These are phyloP conservation scores for Fraxinus platypoda DNA, from an alignment of 305 asterid genomes.

Conservation along the genomic window DNA sequence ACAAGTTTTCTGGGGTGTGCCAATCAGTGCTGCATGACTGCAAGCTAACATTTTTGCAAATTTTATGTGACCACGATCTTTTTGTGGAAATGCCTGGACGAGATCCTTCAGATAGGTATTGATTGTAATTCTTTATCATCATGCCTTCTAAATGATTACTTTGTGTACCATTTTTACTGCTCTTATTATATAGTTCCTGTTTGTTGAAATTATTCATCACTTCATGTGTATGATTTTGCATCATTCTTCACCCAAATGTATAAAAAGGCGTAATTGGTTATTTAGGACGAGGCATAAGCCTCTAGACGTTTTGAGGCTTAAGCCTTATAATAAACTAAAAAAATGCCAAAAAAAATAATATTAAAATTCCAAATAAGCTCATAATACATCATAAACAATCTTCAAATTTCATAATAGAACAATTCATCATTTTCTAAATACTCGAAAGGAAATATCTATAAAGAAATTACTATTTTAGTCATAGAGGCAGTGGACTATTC, in stretches of 20 bases:
- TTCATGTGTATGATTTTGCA: background rate
- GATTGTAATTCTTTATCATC: conserved; percentile 10
- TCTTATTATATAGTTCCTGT: conserved; percentile 10
- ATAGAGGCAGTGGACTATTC: background rate
- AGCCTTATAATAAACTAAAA: background rate
- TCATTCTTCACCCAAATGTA: background rate
- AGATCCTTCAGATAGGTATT: conserved; percentile 98
- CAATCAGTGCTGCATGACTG: conserved; percentile 94
- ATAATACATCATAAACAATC: background rate
- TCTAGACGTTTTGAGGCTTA: background rate
- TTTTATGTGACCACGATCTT: conserved; percentile 95
- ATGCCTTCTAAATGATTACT: conserved; percentile 13
- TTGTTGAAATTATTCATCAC: background rate
- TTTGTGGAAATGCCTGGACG: conserved; percentile 99
- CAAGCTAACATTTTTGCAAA: conserved; percentile 93
- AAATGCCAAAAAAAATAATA: background rate
- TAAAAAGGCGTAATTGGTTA: background rate
- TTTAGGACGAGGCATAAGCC: background rate
- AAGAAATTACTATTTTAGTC: background rate
- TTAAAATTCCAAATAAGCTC: background rate
- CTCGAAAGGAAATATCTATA: background rate
- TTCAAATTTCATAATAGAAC: background rate
- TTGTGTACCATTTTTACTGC: conserved; percentile 20
- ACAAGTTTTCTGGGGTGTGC: conserved; percentile 97
- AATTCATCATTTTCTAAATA: background rate